Evolutionary conservation across 805 yeast genomes (phyloP), one percentile per base, ranked within the genome.

Genomic region (Spathaspora hagerdaliae): DNA sequence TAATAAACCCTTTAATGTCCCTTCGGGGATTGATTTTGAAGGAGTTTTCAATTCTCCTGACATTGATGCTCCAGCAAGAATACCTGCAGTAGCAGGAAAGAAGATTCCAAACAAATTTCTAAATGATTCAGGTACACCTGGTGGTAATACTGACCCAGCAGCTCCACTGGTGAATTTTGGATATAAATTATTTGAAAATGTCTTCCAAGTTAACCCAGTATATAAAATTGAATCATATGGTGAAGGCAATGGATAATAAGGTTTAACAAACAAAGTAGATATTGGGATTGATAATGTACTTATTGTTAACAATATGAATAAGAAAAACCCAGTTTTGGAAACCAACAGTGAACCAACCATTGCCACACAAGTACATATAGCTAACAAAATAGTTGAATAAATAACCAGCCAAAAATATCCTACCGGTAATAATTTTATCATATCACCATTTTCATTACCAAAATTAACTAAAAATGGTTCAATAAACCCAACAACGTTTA

Each of bases 21-120:
- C 99, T 49, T 77, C 75, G 0, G 99, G 99, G 39, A 94, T 94
- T 1, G 96, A 81, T 56, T 78, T 81, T 0, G 97, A 88, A 0
- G 99, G 99, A 45, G 78, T 82, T 45, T 78, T 70, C 51, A 94
- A 73, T 55, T 90, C 97, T 14, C 99, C 98, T 36, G 97, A 89
- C 99, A 94, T 94, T 24, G 96, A 87, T 1, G 99, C 97, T 13
- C 99, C 99, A 2, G 99, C 98, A 64, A 94, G 85, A 27, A 94
- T 91, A 47, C 99, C 99, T 6, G 98, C 97, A 0, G 99, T 92
- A 1, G 99, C 97, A 9, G 99, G 97, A 70, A 94, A 94, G 61
- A 94, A 89, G 38, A 94, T 87, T 3, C 98, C 98, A 76, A 94
- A 94, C 51, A 95, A 66, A 60, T 87, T 85, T 44, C 83, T 80